Base-by-base conservation (phyloP, 169 alveolate species). In the Fabrea salina region DNA sequence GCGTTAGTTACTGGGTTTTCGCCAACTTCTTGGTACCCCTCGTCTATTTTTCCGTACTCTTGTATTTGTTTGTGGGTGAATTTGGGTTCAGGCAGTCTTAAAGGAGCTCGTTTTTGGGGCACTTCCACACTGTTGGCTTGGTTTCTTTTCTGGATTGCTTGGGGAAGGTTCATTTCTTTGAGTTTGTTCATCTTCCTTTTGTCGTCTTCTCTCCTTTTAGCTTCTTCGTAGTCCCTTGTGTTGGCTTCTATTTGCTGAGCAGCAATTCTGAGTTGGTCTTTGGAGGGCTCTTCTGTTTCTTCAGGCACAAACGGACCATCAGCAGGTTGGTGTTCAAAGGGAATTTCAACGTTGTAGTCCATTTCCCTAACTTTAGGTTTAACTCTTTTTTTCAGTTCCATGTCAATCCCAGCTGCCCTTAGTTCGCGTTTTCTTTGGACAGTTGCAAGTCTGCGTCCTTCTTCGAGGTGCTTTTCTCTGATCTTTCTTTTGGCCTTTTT, bases 401-500 rank as follows among this genome's bases (percentile, higher is more conserved):
- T 85, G 58, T 96, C 95, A 79, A 98, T 97, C 5, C 99, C 99
- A 1, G 99, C 99, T 22, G 99, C 99, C 85, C 97, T 97, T 68
- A 98, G 88, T 89, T 98, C 99, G 86, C 99, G 94, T 71, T 98
- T 86, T 80, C 98, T 98, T 87, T 98, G 99, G 33, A 98, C 85
- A 43, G 94, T 79, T 19, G 99, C 99, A 72, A 97, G 82, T 81
- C 99, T 93, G 80, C 99, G 94, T 6, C 99, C 97, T 83, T 97
- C 99, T 85, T 97, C 99, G 67, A 98, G 87, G 72, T 96, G 97
- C 84, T 97, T 97, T 91, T 97, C 99, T 80, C 99, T 92, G 19
- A 98, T 99, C 90, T 98, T 97, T 82, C 99, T 91, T 88, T 99
- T 99, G 22, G 99, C 99, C 84, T 99, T 99, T 94, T 98, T 98